phyloP scores from a whole-genome alignment of 2,329 filamentous ascomycete genomes.

The Aspergillus carbonarius region DNA sequence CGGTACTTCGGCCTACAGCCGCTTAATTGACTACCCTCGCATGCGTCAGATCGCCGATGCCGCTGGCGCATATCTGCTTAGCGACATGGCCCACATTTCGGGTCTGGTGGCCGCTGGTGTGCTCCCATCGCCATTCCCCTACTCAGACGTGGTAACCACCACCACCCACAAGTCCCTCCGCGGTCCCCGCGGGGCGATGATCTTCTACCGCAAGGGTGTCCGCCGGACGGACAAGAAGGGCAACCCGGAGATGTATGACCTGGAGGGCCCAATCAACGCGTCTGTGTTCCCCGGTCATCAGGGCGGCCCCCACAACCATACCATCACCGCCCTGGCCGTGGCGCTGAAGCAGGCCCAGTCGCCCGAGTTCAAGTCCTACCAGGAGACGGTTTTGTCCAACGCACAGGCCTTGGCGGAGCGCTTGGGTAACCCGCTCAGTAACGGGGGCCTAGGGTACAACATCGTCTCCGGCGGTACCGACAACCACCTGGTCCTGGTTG shows the following conservation, averaged over 20 bases:
- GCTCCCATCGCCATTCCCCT: constrained; percentile 86
- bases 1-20: constrained; percentile 97
- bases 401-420: constrained; percentile 82
- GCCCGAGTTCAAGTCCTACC: constrained; percentile 90
- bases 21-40: constrained; percentile 91
- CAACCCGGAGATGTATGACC: constrained; percentile 85
- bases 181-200: constrained; percentile 97
- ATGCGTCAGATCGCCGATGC: constrained; percentile 96
- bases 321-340: constrained; percentile 93
- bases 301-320: constrained; percentile 98
- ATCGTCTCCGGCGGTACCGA: constrained; percentile 95
- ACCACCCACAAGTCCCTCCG: constrained; percentile 99
- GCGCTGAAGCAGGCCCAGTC: constrained; percentile 91
- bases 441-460: constrained; percentile 77
- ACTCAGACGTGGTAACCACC: constrained; percentile 96
- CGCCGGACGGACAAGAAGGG: constrained; percentile 89
- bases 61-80: constrained; percentile 89
- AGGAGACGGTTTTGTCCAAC: constrained; percentile 87
- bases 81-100: constrained; percentile 99
- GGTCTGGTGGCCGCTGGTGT: constrained; percentile 90
- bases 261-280: constrained; percentile 96
- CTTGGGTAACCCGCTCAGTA: constrained; percentile 68
- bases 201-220: constrained; percentile 98
- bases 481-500: constrained; percentile 94
- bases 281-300: constrained; percentile 99